Evolutionary conservation across 2,329 filamentous ascomycete genomes (phyloP).

Genomic region (Fusarium brevicatenulatum): DNA sequence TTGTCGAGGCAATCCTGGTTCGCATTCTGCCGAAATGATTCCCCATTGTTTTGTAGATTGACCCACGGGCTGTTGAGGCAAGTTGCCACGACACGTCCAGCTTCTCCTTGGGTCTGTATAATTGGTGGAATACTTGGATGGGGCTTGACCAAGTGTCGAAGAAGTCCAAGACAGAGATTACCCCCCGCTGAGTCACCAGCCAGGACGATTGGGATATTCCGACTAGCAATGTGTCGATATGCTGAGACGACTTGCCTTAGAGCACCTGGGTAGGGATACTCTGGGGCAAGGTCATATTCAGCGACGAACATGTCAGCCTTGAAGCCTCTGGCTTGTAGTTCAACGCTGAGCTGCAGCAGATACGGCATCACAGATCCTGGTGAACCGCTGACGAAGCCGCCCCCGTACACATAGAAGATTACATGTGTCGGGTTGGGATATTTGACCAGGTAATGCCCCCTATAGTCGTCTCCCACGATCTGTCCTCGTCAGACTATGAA

Average conservation of each 20-base stretch:
- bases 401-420: neutral
- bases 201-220: neutral
- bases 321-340: neutral
- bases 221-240: neutral
- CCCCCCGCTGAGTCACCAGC: neutral
- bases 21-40: neutral
- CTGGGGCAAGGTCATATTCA: neutral
- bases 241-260: neutral
- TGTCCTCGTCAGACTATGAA: neutral
- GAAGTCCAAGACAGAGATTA: neutral
- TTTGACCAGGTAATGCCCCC: neutral
- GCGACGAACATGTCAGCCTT: neutral
- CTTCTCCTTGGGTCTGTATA: rapidly evolving
- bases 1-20: neutral
- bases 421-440: neutral
- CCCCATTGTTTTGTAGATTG: neutral
- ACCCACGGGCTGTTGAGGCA: neutral
- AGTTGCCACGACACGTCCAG: neutral
- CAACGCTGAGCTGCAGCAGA: neutral
- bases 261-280: neutral
- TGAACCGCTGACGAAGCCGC: neutral
- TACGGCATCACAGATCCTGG: neutral
- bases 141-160: neutral
- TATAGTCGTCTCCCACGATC: neutral
- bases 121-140: neutral